Evolutionary conservation across 495 filamentous ascomycete genomes (phyloP).

Genomic region (Hamigera avellanea): DNA sequence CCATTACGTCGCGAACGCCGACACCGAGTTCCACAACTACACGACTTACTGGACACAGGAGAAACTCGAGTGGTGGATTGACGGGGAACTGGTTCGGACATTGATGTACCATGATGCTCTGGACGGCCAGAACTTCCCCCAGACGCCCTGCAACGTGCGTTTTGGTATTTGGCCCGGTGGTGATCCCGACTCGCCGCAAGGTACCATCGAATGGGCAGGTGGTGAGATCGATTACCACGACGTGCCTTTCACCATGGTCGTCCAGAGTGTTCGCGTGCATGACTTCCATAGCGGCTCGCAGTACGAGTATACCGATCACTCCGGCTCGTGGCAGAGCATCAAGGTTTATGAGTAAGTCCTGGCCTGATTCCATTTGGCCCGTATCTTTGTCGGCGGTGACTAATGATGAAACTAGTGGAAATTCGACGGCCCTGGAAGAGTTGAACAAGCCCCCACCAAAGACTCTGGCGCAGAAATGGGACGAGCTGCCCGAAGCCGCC

Average conservation of each 20-base stretch:
- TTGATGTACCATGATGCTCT: conserved; percentile 40
- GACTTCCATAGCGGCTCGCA: conserved; percentile 59
- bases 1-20: conserved; percentile 46
- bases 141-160: conserved; percentile 76
- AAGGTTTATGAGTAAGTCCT: conserved; percentile 45
- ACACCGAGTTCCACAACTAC: conserved; percentile 71
- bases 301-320: conserved; percentile 56
- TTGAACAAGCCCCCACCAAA: conserved; percentile 24
- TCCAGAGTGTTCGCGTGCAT: conserved; percentile 51
- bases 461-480: conserved; percentile 44
- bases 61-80: conserved; percentile 72
- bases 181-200: conserved; percentile 53
- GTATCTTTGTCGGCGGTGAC: not conserved
- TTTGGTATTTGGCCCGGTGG: conserved; percentile 83
- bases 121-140: conserved; percentile 66
- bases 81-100: conserved; percentile 57
- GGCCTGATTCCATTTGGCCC: not conserved
- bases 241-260: conserved; percentile 70
- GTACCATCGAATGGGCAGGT: conserved; percentile 66
- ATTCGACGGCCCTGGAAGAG: conserved; percentile 41
- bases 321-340: conserved; percentile 62
- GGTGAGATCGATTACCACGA: conserved; percentile 59
- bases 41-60: conserved; percentile 77
- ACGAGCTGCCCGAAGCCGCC: conserved; percentile 36
- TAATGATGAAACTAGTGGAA: conserved; percentile 33